These are phyloP conservation scores for Ganoderma resinaceum DNA, from an alignment of 1,284 basidiomycete genomes.

Conservation along the genomic window DNA sequence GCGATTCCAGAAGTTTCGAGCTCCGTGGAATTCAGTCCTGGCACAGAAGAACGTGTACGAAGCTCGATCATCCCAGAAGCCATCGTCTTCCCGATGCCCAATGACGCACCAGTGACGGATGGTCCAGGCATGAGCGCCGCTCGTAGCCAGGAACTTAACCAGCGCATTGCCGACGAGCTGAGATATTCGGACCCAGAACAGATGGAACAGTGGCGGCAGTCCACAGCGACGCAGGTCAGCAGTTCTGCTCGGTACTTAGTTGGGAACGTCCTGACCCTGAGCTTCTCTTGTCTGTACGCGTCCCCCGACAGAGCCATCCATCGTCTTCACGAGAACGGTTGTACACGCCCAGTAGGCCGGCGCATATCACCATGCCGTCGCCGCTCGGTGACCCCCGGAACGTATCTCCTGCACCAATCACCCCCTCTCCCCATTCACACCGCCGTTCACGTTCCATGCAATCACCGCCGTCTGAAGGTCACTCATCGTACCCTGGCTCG, in stretches of 20 bases:
- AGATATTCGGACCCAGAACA: slow-evolving; percentile 46
- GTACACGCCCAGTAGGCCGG: slow-evolving; percentile 22
- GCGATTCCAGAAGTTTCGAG: slow-evolving; percentile 50
- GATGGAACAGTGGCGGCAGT: slow-evolving; percentile 46
- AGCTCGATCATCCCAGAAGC: slow-evolving; percentile 37
- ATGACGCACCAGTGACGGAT: slow-evolving; percentile 21
- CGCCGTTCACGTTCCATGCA: slow-evolving; percentile 32
- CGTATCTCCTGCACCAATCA: slow-evolving; percentile 19
- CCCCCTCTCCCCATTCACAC: slow-evolving; percentile 19
- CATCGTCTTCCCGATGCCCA: slow-evolving; percentile 32
- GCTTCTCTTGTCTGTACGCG: not conserved
- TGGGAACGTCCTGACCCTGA: slow-evolving; percentile 3
- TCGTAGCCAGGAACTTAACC: slow-evolving; percentile 28
- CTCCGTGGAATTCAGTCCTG: slow-evolving; percentile 39
- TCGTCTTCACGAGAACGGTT: slow-evolving; percentile 23
- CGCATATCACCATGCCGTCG: slow-evolving; percentile 25
- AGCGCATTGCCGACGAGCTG: slow-evolving; percentile 39
- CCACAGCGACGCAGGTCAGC: slow-evolving; percentile 37
- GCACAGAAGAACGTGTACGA: slow-evolving; percentile 31
- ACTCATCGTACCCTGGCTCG: slow-evolving; percentile 4
- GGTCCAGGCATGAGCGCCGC: slow-evolving; percentile 12
- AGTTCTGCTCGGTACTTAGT: not conserved
- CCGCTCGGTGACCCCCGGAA: slow-evolving; percentile 25
- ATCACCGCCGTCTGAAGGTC: slow-evolving; percentile 26
- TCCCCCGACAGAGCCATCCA: slow-evolving; percentile 18